Percentiles rank a stretch among this genome's conserved stretches.
Evolutionary conservation across 2,329 filamentous ascomycete species (phyloP).

Genomic region (Setomelanomma holmii): DNA sequence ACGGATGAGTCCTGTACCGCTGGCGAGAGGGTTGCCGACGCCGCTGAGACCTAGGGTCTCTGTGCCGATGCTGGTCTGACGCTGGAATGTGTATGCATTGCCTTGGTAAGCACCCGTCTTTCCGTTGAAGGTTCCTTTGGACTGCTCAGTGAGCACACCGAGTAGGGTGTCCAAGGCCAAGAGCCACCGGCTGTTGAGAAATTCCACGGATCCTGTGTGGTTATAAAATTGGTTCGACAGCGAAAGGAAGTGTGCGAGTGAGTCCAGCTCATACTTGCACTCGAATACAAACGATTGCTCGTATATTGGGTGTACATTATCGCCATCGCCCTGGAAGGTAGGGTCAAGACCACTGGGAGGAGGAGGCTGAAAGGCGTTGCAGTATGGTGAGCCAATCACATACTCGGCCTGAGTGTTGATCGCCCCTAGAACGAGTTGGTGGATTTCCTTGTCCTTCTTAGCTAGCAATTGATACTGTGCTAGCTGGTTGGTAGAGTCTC

Average conservation of each 20-base stretch:
- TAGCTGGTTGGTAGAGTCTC: conserved; percentile 92
- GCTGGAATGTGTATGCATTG: conserved; percentile 89
- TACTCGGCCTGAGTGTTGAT: conserved; percentile 97
- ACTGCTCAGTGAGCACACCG: conserved; percentile 77
- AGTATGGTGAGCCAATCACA: conserved; percentile 93
- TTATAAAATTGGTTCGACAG: conserved; percentile 86
- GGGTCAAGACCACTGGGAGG: conserved; percentile 77
- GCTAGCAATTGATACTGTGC: conserved; percentile 87
- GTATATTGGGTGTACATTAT: conserved; percentile 84
- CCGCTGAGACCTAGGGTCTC: conserved; percentile 86
- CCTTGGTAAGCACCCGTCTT: conserved; percentile 67
- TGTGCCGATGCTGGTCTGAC: conserved; percentile 80
- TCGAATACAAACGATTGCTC: conserved; percentile 89
- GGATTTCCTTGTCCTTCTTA: conserved; percentile 78
- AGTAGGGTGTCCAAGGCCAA: conserved; percentile 78
- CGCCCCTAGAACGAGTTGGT: conserved; percentile 83
- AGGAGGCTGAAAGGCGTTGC: conserved; percentile 97
- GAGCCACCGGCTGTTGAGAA: conserved; percentile 80
- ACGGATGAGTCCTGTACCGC: conserved; percentile 82
- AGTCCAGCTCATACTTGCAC: conserved; percentile 99
- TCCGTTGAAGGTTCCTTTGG: conserved; percentile 78
- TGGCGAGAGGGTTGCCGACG: conserved; percentile 88
- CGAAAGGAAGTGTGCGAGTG: conserved; percentile 87
- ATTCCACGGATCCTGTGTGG: conserved; percentile 77
- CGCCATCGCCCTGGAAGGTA: conserved; percentile 80